Percentiles rank a stretch among this genome's conserved stretches.
Conservation (phyloP, 805 yeast genomes). For the Sugiyamaella chiloensis region DNA sequence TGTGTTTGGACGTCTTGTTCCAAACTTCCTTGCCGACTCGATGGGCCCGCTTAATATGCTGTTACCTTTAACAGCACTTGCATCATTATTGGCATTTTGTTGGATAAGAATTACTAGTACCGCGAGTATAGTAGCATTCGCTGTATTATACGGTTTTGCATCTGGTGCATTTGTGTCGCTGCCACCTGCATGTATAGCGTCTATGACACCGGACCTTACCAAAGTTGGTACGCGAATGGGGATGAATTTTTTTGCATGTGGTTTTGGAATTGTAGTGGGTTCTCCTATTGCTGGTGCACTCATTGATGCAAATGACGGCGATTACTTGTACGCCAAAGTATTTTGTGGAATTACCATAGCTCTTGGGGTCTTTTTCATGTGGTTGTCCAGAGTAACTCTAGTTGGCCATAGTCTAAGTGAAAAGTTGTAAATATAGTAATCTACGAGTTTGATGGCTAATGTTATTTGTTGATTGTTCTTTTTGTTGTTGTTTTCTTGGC, state of each 20-base stretch:
- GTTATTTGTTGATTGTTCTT: too few species aligned
- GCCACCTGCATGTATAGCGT: constrained; percentile 31
- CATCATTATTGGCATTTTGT: constrained; percentile 18
- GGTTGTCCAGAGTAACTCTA: constrained; percentile 2
- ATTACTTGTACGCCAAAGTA: constrained; percentile 21
- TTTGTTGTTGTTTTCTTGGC: too few species aligned
- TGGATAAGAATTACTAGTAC: constrained; percentile 26
- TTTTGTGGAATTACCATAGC: constrained; percentile 17
- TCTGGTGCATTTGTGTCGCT: constrained; percentile 34
- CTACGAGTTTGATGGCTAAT: too few species aligned
- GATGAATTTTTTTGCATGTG: constrained; percentile 53
- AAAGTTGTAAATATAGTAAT: background rate
- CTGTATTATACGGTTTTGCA: constrained; percentile 33
- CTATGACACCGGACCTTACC: constrained; percentile 39
- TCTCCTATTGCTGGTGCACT: constrained; percentile 33
- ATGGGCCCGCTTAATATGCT: constrained; percentile 45
- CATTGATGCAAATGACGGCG: constrained; percentile 17
- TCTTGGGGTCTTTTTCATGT: constrained; percentile 6
- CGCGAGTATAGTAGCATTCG: constrained; percentile 29
- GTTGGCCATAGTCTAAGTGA: background rate
- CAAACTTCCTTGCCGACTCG: constrained; percentile 48
- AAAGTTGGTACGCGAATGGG: constrained; percentile 53
- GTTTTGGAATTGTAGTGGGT: constrained; percentile 42
- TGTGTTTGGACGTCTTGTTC: constrained; percentile 46
- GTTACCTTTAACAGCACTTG: constrained; percentile 27